Base-by-base conservation (phyloP, 805 yeast species). In the Starmera amethionina region DNA sequence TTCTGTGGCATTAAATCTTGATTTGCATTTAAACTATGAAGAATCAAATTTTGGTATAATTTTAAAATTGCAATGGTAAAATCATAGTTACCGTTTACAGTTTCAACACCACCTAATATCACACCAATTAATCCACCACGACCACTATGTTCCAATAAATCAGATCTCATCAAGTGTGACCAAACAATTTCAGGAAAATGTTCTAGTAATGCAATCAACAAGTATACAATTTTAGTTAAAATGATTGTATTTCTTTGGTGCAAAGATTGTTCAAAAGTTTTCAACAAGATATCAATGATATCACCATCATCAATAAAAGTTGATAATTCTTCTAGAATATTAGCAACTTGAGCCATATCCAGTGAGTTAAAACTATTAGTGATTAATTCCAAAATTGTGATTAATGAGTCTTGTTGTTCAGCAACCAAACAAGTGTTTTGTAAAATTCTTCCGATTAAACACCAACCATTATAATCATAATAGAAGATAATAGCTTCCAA, bases 391-490 rank as follows among this genome's bases (percentile, higher is more conserved):
- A 81, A 56, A 4, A 81, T 69, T 16, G 75, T 72, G 6, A 68
- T 51, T 9, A 75, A 59, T 3, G 72, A 49, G 2, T 62, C 66
- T 38, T 65, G 67, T 8, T 68, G 72, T 3, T 50, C 46, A 6
- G 67, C 49, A 15, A 49, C 49, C 11, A 47, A 42, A 4, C 53
- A 41, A 9, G 81, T 59, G 46, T 82, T 82, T 47, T 83, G 88
- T 29, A 89, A 58, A 0, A 84, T 63, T 50, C 95, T 71, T 2
- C 97, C 97, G 14, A 90, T 50, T 25, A 83, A 60, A 0, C 95
- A 73, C 95, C 97, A 88, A 1, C 97, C 97, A 53, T 79, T 84
- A 55, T 79, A 87, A 4, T 71, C 69, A 54, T 82, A 75, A 25
- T 80, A 62, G 62, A 93, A 88, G 18, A 86, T 71, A 4, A 83